These are phyloP conservation scores for Tuber melanosporum DNA, from an alignment of 495 filamentous ascomycete genomes.

Conservation along the genomic window DNA sequence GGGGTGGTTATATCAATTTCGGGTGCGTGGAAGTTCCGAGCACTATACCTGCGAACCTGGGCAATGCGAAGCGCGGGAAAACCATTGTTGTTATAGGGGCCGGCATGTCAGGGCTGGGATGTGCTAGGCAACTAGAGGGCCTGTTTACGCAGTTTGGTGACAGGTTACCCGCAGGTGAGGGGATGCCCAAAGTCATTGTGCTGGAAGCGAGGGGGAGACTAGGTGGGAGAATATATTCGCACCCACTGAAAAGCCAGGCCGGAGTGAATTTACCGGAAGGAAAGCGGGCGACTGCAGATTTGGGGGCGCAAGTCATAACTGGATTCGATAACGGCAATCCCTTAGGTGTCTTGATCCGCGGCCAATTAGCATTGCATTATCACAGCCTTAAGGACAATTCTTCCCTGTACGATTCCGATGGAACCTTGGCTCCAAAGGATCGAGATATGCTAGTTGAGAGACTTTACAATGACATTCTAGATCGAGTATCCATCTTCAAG, in stretches of 20 bases:
- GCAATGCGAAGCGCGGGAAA: conserved; percentile 43
- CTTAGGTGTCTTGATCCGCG: conserved; percentile 78
- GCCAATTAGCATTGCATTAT: conserved; percentile 81
- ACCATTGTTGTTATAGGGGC: conserved; percentile 88
- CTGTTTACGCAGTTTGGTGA: conserved; percentile 71
- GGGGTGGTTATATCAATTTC: conserved; percentile 94
- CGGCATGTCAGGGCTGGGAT: conserved; percentile 85
- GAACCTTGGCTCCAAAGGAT: conserved; percentile 67
- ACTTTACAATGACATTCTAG: conserved; percentile 88
- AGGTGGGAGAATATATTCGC: conserved; percentile 93
- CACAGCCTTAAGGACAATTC: conserved; percentile 77
- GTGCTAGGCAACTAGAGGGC: conserved; percentile 82
- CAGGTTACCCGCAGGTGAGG: conserved; percentile 57
- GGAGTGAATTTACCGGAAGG: conserved; percentile 48
- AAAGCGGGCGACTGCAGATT: conserved; percentile 74
- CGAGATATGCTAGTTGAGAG: conserved; percentile 78
- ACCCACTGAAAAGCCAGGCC: conserved; percentile 62
- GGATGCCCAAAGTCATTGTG: conserved; percentile 66
- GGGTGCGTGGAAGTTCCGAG: conserved; percentile 71
- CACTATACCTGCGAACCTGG: conserved; percentile 34
- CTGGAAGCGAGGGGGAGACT: conserved; percentile 82
- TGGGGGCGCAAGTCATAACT: conserved; percentile 95
- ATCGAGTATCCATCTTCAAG: conserved; percentile 82
- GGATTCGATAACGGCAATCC: conserved; percentile 95
- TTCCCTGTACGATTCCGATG: conserved; percentile 83